These are phyloP conservation scores for Vitellaria paradoxa DNA, from an alignment of 179 eudicot genomes.

Conservation along the genomic window DNA sequence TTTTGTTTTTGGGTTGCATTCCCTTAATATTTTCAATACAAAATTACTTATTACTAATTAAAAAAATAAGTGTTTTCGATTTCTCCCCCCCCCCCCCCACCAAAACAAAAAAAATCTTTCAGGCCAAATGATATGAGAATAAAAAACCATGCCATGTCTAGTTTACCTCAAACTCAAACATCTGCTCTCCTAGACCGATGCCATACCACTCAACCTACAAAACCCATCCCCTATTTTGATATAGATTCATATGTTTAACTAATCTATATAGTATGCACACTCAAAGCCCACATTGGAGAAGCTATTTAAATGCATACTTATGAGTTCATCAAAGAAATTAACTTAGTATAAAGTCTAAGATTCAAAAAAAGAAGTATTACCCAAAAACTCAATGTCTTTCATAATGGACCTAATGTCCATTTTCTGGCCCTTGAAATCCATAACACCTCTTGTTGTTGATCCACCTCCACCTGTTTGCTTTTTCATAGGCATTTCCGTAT, in stretches of 20 bases:
- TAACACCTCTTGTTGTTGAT: conserved; percentile 25
- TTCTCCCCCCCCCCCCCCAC: no score
- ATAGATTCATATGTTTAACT: background rate
- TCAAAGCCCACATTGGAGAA: background rate
- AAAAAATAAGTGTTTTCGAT: no score
- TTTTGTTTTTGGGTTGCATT: no score
- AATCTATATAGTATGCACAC: background rate
- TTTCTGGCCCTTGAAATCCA: conserved; percentile 43
- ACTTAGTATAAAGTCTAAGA: background rate
- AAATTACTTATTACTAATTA: no score
- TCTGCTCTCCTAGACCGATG: no score
- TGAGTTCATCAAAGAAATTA: background rate
- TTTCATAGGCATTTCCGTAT: conserved; percentile 19
- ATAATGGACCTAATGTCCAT: conserved; percentile 54
- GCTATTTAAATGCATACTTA: background rate
- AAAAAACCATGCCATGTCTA: no score
- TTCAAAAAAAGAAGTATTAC: conserved; percentile 24
- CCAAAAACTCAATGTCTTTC: conserved; percentile 66
- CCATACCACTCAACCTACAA: no score
- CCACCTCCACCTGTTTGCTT: conserved; percentile 23
- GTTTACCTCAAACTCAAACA: no score
- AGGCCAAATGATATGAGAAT: no score
- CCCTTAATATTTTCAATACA: no score
- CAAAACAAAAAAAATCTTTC: no score
- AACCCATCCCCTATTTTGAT: no score